Evolutionary conservation across 495 filamentous ascomycete genomes (phyloP), one percentile per base, ranked within the genome.

Genomic region (Podospora fimiseda): DNA sequence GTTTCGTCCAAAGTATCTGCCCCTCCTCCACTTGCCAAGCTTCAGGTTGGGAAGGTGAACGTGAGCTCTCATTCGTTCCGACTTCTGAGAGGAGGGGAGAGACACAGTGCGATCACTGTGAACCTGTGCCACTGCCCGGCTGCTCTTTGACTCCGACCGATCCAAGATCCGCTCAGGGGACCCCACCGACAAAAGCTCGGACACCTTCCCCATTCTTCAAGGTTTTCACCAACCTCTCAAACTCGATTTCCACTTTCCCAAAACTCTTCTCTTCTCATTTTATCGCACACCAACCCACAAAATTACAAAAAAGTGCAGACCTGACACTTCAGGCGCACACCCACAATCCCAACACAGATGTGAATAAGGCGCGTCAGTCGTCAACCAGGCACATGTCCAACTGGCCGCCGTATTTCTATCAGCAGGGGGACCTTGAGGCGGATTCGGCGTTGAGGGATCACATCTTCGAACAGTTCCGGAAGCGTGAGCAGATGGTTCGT

Each of bases 401-500:
- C 57, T 55, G 53, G 52, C 46, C 36, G 48, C 41, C 52, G 36
- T 41, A 40, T 9, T 43, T 58, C 40, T 51, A n/a, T n/a, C n/a
- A 60, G 43, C 36, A 55, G 43, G 47, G 43, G 22, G 46, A 43
- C 24, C 42, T 55, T 27, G 59, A 61, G 53, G 38, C 43, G 48
- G 58, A 59, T 33, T 52, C 53, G 18, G 43, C 58, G 2, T 55
- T 59, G 19, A 55, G 56, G 42, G 60, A 64, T 33, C 50, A 55
- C 21, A 59, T 56, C 23, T 57, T 63, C 27, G 56, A 58, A 5
- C 53, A 62, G 37, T 52, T 64, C 6, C 51, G 43, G 51, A 52
- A 60, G 43, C 47, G 55, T 22, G 56, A 24, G 52, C 58, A 55
- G 52, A 67, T 70, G 66, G 64, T 69, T 52, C 43, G 62, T 46